Evolutionary conservation across 345 rosid species (phyloP).

Genomic region (Arabidopsis arenosa): DNA sequence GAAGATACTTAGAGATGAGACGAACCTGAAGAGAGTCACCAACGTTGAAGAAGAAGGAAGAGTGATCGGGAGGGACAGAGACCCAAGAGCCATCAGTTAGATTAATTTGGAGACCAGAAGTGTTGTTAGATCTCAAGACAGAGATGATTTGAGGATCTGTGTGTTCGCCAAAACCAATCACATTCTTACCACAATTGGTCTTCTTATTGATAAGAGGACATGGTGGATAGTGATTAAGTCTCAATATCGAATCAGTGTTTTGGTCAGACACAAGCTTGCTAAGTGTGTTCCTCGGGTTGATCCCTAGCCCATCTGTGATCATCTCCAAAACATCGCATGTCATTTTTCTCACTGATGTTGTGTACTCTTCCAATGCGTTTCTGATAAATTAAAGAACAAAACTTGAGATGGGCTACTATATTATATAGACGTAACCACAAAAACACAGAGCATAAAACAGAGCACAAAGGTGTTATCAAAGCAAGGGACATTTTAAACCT

Average conservation of each 20-base stretch:
- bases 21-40: conserved; percentile 83
- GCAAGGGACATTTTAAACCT: conserved; percentile 43
- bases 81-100: conserved; percentile 70
- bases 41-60: conserved; percentile 80
- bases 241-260: conserved; percentile 68
- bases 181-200: conserved; percentile 33
- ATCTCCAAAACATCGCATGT: conserved; percentile 69
- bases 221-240: conserved; percentile 84
- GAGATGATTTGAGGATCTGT: conserved; percentile 94
- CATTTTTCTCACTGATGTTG: conserved; percentile 63
- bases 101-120: conserved; percentile 81
- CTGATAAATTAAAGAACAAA: conserved; percentile 43
- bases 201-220: conserved; percentile 41
- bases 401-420: too few species aligned
- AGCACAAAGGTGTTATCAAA: not conserved
- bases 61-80: conserved; percentile 76
- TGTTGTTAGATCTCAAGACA: conserved; percentile 79
- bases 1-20: not conserved
- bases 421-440: too few species aligned
- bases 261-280: conserved; percentile 72
- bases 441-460: conserved; percentile 7
- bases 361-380: conserved; percentile 63
- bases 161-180: conserved; percentile 87
- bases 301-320: conserved; percentile 75
- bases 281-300: conserved; percentile 60